Conservation (phyloP, 129 eudicot genomes). For the Oenanthe sinensis region DNA sequence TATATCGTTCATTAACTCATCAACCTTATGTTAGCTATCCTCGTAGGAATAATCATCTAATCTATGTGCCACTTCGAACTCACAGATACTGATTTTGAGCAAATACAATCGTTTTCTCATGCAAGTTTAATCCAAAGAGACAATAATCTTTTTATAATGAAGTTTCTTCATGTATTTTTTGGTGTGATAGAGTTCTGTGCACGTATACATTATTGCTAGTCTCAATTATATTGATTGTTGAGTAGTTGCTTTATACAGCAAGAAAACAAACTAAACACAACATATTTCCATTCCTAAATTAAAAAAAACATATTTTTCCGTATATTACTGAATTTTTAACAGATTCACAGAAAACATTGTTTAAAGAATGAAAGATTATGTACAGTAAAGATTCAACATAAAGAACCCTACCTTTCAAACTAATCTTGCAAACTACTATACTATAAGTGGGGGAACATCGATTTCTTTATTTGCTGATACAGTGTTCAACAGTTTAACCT, state of each 20-base stretch:
- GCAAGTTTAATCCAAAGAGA: not conserved
- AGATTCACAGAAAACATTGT: no score
- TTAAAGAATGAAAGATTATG: not conserved
- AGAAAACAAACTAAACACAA: not conserved
- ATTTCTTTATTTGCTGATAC: not conserved
- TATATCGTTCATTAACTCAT: constrained; percentile 51
- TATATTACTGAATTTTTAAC: not conserved
- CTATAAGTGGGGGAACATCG: not conserved
- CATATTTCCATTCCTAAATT: no score
- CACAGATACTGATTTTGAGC: not conserved
- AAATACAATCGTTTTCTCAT: not conserved
- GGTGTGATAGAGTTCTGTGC: not conserved
- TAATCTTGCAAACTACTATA: no score
- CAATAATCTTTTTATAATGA: not conserved
- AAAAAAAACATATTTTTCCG: no score
- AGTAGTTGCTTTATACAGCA: not conserved
- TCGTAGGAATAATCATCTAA: not conserved
- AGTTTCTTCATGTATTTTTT: not conserved
- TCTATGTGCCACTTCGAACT: not conserved
- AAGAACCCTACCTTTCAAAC: no score
- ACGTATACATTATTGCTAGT: not conserved
- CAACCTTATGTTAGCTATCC: not conserved
- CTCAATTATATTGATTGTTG: not conserved
- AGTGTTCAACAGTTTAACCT: not conserved
- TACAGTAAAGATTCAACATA: not conserved